Evolutionary conservation across 305 asterid genomes (phyloP), one percentile per base, ranked within the genome.

Genomic region (Rubia tinctorum): DNA sequence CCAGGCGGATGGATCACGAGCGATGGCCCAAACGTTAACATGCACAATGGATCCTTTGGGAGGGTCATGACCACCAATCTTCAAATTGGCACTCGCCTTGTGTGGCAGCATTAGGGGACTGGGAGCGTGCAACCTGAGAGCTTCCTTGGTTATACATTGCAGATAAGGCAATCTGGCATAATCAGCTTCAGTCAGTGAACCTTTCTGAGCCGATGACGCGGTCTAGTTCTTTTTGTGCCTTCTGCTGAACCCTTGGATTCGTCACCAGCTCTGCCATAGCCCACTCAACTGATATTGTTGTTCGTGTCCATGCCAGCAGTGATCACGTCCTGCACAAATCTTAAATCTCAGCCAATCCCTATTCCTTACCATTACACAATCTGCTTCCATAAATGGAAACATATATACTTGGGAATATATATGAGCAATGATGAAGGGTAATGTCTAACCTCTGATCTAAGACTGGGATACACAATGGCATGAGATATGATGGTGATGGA

Each of bases 271-370:
- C 95, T 0, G 88, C 92, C 82, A 89, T 42, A 1, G 86, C 89
- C 95, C 95, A 89, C 30, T 89, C 95, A 6, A 82, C 89, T 1
- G 91, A 86, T 62, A 89, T 86, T 43, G 88, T 77, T 64, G 85
- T 81, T 7, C n/a, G 95, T 89, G 82, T 89, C 92, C 90, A 83
- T 87, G 43, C 92, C 95, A 0, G 95, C 95, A 1, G 88, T 78
- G 65, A 89, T 84, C 92, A 85, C 87, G 47, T 88, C 86, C 89
- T 88, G 84, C 79, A 76, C 34, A 30, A 30, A 30, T 0, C 25
- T 55, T 17, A 18, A 12, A 58, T 58, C 64, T 34, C 25, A 58
- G 39, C 66, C 55, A 4, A 23, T 60, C 40, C 11, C 15, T 63
- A 2, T 40, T 37, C 3, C 47, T 34, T 8, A 14, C 14, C 68